phyloP scores from a whole-genome alignment of 768 basidiomycete species.

The Amanita brunnescens region DNA sequence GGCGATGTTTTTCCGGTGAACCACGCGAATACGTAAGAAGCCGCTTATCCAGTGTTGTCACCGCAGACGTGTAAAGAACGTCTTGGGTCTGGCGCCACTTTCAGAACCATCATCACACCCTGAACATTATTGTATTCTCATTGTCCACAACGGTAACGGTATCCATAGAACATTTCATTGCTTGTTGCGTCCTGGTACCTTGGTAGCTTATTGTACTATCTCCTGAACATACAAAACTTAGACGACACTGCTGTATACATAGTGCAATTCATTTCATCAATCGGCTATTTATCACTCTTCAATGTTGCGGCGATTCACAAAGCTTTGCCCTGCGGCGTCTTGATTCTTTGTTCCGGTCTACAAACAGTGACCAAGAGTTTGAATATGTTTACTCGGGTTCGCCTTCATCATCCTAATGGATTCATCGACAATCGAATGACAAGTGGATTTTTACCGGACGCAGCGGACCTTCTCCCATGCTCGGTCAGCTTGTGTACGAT shows the following conservation, averaged over 20 bases:
- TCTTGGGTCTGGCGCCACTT: not conserved
- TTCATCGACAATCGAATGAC: too few species aligned
- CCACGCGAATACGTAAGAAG: conserved; percentile 43
- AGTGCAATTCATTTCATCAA: not conserved
- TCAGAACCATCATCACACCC: not conserved
- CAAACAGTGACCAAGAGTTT: too few species aligned
- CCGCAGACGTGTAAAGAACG: conserved; percentile 26
- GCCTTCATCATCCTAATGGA: too few species aligned
- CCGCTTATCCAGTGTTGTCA: conserved; percentile 42
- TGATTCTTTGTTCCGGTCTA: too few species aligned
- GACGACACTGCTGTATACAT: not conserved
- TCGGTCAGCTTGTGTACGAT: too few species aligned
- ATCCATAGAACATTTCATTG: conserved; percentile 5
- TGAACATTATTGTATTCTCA: conserved; percentile 4
- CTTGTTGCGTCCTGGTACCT: not conserved
- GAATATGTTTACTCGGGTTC: too few species aligned
- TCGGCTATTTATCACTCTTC: not conserved
- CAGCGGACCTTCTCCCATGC: too few species aligned
- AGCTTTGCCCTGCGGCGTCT: too few species aligned
- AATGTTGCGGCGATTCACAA: too few species aligned
- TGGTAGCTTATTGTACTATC: conserved; percentile 4
- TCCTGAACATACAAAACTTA: not conserved
- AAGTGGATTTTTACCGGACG: too few species aligned
- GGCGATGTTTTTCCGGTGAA: conserved; percentile 20
- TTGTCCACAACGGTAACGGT: not conserved